A percentile compares a stretch with the other conserved stretches of the same genome.
These are phyloP conservation scores for Artemisia tridentata DNA, from an alignment of 129 eudicot genomes.

Conservation along the genomic window DNA sequence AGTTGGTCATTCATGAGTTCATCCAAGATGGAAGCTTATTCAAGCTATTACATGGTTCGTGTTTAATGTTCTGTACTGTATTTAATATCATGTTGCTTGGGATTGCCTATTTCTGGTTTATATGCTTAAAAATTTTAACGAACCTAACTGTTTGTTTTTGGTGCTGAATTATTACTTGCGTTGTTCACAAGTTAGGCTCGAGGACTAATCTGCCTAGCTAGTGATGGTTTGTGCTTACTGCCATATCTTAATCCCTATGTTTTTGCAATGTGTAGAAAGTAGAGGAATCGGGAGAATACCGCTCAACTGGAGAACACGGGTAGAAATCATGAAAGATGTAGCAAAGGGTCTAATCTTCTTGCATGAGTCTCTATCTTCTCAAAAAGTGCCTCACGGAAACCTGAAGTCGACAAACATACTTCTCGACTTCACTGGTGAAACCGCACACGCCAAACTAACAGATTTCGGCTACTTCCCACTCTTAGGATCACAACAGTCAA, in stretches of 20 bases:
- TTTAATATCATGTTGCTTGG: not conserved
- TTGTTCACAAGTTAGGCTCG: no score
- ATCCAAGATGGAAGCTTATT: conserved; percentile 56
- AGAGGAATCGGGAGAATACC: conserved; percentile 60
- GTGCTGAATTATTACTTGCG: no score
- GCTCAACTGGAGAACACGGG: conserved; percentile 60
- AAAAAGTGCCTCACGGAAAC: conserved; percentile 69
- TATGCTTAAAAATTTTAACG: no score
- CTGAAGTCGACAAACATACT: conserved; percentile 69
- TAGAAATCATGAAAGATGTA: conserved; percentile 59
- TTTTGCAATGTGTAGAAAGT: conserved; percentile 32
- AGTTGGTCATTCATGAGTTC: conserved; percentile 56
- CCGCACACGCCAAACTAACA: conserved; percentile 46
- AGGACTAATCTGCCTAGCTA: no score
- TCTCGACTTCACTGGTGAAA: conserved; percentile 25
- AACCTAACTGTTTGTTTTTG: no score
- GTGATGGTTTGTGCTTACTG: no score
- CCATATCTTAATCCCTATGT: not conserved
- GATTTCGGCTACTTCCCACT: conserved; percentile 65
- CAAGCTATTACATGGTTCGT: conserved; percentile 65
- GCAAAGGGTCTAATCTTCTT: conserved; percentile 59
- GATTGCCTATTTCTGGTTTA: no score
- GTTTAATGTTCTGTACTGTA: not conserved
- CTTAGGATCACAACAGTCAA: conserved; percentile 36
- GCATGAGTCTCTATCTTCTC: conserved; percentile 50